Percentiles rank a stretch among this genome's conserved stretches.
phyloP scores from a whole-genome alignment of 2,329 filamentous ascomycete species.

The Beauveria pseudobassiana region DNA sequence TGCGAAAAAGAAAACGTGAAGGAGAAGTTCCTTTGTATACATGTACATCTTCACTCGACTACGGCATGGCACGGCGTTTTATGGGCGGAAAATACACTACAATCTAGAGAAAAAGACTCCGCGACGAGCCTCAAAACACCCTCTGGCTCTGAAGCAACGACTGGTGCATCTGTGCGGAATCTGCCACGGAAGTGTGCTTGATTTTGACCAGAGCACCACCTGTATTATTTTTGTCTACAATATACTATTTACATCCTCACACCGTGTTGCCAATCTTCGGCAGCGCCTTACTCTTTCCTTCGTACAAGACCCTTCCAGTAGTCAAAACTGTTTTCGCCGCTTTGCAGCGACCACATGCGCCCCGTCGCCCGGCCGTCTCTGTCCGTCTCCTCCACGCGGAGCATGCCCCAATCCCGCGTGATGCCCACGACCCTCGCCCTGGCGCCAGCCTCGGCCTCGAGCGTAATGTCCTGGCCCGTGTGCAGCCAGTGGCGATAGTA shows the following conservation, averaged over 20 bases:
- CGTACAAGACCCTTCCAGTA: slow-evolving; percentile 86
- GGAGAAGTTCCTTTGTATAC: slow-evolving; percentile 24
- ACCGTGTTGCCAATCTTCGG: neutral
- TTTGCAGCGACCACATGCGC: slow-evolving; percentile 76
- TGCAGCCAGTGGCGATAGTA: slow-evolving; percentile 89
- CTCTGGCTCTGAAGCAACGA: neutral
- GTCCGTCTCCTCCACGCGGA: slow-evolving; percentile 77
- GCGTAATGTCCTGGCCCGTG: slow-evolving; percentile 59
- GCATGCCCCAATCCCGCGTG: slow-evolving; percentile 81
- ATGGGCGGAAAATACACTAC: slow-evolving; percentile 11
- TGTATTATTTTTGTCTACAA: slow-evolving; percentile 10
- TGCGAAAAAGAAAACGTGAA: slow-evolving; percentile 10
- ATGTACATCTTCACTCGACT: slow-evolving; percentile 48
- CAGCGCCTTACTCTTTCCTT: slow-evolving; percentile 57
- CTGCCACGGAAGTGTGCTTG: neutral
- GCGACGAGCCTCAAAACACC: neutral
- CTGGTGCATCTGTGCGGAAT: neutral
- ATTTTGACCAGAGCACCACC: neutral
- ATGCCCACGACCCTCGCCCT: slow-evolving; percentile 78
- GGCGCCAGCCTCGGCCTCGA: slow-evolving; percentile 73
- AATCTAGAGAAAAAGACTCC: slow-evolving; percentile 19
- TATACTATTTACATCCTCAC: neutral
- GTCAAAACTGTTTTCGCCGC: slow-evolving; percentile 97
- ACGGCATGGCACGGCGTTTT: slow-evolving; percentile 46
- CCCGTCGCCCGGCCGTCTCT: slow-evolving; percentile 67